Evolutionary conservation across 192 early-diverging fungal species (phyloP).

Genomic region (Coemansia sp.): DNA sequence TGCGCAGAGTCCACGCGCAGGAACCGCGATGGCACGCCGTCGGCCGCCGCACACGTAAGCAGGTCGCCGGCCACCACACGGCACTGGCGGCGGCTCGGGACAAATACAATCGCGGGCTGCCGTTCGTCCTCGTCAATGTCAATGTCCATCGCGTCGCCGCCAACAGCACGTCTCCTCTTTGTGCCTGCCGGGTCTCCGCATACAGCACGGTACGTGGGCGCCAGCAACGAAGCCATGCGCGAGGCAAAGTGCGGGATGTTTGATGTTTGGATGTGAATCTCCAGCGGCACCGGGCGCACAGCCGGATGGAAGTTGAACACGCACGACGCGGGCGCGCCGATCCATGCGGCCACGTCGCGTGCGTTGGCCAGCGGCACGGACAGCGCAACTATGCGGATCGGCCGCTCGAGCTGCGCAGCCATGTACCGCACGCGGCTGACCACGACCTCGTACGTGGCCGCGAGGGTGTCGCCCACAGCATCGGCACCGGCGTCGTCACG

Average conservation of each 20-base stretch:
- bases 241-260: constrained; percentile 91
- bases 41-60: constrained; percentile 74
- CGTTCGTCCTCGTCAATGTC: constrained; percentile 8
- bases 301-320: constrained; percentile 96
- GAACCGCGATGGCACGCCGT: constrained; percentile 73
- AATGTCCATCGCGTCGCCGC: not conserved
- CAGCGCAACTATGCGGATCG: constrained; percentile 90
- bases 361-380: constrained; percentile 93
- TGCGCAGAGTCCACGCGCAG: constrained; percentile 61
- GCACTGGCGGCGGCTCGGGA: constrained; percentile 85
- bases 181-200: constrained; percentile 1
- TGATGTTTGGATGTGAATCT: constrained; percentile 93
- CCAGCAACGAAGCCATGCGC: constrained; percentile 91
- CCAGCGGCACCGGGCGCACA: constrained; percentile 90
- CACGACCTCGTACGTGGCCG: constrained; percentile 90
- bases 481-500: constrained; percentile 77
- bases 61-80: constrained; percentile 85
- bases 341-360: constrained; percentile 98
- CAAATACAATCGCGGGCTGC: constrained; percentile 87
- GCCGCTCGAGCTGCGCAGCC: constrained; percentile 70
- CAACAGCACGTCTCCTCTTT: not conserved
- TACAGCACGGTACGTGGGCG: constrained; percentile 56
- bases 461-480: constrained; percentile 55
- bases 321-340: constrained; percentile 71
- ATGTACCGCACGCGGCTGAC: constrained; percentile 94